Base-by-base conservation (phyloP, 176 grass and related monocot species). In the Saccharum officinarum region DNA sequence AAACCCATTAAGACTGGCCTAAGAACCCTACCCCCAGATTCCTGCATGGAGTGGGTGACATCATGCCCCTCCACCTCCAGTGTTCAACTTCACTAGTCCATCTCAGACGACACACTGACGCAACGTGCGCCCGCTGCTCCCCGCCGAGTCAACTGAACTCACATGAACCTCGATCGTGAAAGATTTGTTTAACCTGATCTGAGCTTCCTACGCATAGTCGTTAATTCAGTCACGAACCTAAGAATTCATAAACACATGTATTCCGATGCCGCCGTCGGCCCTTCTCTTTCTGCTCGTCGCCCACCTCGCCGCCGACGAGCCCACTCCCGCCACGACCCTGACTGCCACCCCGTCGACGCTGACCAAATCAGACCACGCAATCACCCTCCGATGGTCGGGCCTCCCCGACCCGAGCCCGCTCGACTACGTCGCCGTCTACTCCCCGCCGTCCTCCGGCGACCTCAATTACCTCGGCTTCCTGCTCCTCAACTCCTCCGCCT, bases 401-500 rank as follows among this genome's bases (percentile, higher is more conserved):
- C 83, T 98, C 70, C 80, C 86, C 4, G 75, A 68, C 72, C 96
- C 96, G 9, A 91, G 85, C 74, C 89, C 83, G 1, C 96, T 95
- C 67, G 96, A 98, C 72, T 92, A 90, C 80, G 87, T 95, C 17
- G 93, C 91, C 61, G 89, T 98, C 83, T 98, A 95, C 90, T 95
- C 93, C 6, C 96, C 96, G 26, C 93, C 96, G 38, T 86, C 72
- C 75, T 98, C 93, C 55, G 26, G 41, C 59, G 78, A 98, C 84
- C 65, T 66, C 47, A 77, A 94, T 33, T 98, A 94, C 79, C 83
- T 98, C 74, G 97, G 97, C 10, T 98, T 94, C 86, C 65, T 98
- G 77, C 91, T 91, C 88, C 93, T 98, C 84, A 94, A 95, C 67
- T 83, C 83, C 65, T 98, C 97, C 30, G 18, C 69, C 10, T 42